Evolutionary conservation across 495 filamentous ascomycete species (phyloP).

Genomic region (Annulohypoxylon nitens): DNA sequence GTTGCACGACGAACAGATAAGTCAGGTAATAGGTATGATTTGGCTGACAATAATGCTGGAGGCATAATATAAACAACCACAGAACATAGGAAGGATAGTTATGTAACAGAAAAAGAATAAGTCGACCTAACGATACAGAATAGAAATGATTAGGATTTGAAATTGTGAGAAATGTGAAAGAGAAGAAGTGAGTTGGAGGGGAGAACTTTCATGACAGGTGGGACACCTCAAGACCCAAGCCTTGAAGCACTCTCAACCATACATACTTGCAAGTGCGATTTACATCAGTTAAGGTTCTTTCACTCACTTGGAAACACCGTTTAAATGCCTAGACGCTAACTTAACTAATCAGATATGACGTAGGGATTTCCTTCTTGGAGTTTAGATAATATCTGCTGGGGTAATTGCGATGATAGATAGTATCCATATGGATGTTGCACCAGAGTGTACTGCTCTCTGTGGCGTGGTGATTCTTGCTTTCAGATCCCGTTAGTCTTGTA

Average conservation of each 20-base stretch:
- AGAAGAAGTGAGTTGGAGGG: not conserved
- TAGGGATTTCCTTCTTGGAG: not conserved
- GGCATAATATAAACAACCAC: not conserved
- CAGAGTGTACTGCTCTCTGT: too few species aligned
- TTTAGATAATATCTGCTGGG: not conserved
- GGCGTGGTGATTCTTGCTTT: too few species aligned
- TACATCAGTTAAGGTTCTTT: not conserved
- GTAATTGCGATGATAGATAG: not conserved
- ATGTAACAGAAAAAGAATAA: not conserved
- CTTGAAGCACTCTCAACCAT: not conserved
- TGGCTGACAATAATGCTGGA: too few species aligned
- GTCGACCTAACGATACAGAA: not conserved
- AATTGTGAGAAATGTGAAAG: not conserved
- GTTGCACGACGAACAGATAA: not conserved
- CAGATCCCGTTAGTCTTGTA: too few species aligned
- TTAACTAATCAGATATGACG: not conserved
- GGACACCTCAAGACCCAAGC: not conserved
- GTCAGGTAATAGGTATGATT: not conserved
- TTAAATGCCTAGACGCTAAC: not conserved
- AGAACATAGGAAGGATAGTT: not conserved
- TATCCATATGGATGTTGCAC: not conserved
- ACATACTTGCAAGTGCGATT: not conserved
- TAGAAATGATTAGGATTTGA: not conserved
- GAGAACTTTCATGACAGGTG: not conserved
- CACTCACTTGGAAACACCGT: not conserved